Evolutionary conservation across 768 basidiomycete species (phyloP).

Genomic region (Calvatia gigantea): DNA sequence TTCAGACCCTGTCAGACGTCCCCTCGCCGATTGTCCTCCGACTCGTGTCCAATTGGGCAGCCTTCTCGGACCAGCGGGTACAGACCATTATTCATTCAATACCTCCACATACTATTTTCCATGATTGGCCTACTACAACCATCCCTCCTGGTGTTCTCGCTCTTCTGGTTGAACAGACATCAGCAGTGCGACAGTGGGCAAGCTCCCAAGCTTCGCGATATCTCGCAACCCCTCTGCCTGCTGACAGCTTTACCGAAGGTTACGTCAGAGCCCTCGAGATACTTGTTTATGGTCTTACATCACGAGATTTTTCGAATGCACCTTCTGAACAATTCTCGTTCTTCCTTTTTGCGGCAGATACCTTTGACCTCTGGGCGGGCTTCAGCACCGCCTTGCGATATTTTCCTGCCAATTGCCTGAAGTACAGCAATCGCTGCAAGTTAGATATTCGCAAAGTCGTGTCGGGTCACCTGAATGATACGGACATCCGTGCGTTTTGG

Average conservation of each 20-base stretch:
- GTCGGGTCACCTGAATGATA: constrained; percentile 56
- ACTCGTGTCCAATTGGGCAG: constrained; percentile 55
- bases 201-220: constrained; percentile 33
- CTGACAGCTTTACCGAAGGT: constrained; percentile 41
- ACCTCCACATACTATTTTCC: constrained; percentile 32
- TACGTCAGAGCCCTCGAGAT: constrained; percentile 44
- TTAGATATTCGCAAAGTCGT: constrained; percentile 52
- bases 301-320: neutral
- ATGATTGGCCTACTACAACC: constrained; percentile 53
- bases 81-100: constrained; percentile 34
- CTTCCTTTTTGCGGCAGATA: constrained; percentile 31
- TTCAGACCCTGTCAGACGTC: constrained; percentile 33
- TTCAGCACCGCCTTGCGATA: constrained; percentile 43
- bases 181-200: constrained; percentile 59
- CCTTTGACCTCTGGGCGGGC: constrained; percentile 50
- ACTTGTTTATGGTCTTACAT: constrained; percentile 31
- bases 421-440: constrained; percentile 28
- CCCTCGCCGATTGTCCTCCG: constrained; percentile 57
- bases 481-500: constrained; percentile 50
- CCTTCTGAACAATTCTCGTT: neutral
- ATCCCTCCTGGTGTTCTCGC: constrained; percentile 61
- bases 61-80: constrained; percentile 52
- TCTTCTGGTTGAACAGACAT: constrained; percentile 48
- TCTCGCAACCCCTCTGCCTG: constrained; percentile 42
- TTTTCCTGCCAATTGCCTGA: constrained; percentile 43